Conservation (phyloP, 2,329 filamentous ascomycete genomes). For the Aspergillus chevalieri region DNA sequence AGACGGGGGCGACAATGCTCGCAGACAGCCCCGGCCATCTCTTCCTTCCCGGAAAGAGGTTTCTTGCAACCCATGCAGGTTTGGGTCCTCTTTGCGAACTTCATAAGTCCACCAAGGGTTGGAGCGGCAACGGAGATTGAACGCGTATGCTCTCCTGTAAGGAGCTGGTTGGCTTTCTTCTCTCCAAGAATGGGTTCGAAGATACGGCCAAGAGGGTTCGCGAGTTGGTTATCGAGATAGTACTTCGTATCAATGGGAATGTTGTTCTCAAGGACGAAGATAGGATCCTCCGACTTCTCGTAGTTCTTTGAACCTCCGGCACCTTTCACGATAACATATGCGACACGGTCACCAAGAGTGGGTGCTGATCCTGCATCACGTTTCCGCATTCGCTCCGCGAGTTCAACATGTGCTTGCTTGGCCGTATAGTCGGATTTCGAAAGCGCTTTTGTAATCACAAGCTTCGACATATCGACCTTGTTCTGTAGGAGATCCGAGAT, state of each 20-base stretch:
- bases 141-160: conserved; percentile 92
- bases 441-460: conserved; percentile 96
- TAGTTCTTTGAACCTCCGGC: conserved; percentile 87
- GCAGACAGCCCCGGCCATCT: conserved; percentile 81
- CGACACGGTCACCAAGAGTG: conserved; percentile 86
- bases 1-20: conserved; percentile 76
- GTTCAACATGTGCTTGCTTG: conserved; percentile 93
- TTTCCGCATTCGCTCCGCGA: conserved; percentile 94
- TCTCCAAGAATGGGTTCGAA: conserved; percentile 97
- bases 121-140: conserved; percentile 88
- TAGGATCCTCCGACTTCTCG: conserved; percentile 93
- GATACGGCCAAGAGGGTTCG: conserved; percentile 88
- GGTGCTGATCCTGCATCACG: conserved; percentile 92
- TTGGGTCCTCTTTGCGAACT: conserved; percentile 94
- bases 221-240: conserved; percentile 96
- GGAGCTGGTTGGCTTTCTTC: conserved; percentile 76
- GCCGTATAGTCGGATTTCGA: conserved; percentile 83
- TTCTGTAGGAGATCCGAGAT: conserved; percentile 95
- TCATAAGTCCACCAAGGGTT: conserved; percentile 90
- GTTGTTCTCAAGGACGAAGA: conserved; percentile 96
- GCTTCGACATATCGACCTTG: conserved; percentile 97
- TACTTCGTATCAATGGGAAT: conserved; percentile 97
- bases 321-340: conserved; percentile 96
- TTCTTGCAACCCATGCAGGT: conserved; percentile 99
- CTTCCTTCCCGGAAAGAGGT: conserved; percentile 71